Conservation (phyloP, 2,329 filamentous ascomycete species). For the Phaeoacremonium minimum region DNA sequence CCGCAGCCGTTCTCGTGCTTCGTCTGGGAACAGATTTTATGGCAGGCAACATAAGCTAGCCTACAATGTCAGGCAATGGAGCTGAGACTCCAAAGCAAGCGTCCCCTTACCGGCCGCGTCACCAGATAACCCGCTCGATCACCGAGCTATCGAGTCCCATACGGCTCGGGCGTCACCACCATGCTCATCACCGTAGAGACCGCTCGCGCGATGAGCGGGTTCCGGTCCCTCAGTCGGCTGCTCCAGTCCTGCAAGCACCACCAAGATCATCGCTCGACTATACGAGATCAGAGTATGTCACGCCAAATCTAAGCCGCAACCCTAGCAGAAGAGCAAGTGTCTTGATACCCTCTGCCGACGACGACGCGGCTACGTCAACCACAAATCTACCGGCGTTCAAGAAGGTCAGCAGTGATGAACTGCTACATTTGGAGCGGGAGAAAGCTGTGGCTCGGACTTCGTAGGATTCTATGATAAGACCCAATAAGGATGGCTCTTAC, state of each 20-base stretch:
- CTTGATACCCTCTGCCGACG: slow-evolving; percentile 21
- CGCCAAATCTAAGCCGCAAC: slow-evolving; percentile 36
- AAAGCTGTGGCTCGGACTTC: slow-evolving; percentile 30
- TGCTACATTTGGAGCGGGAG: slow-evolving; percentile 34
- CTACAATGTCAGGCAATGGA: background rate
- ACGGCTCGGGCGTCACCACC: slow-evolving; percentile 31
- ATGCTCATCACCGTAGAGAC: slow-evolving; percentile 25
- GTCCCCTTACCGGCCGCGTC: slow-evolving; percentile 34
- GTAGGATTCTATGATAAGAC: no score
- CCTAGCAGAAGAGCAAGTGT: slow-evolving; percentile 39
- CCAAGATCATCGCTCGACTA: slow-evolving; percentile 36
- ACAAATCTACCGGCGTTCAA: slow-evolving; percentile 14
- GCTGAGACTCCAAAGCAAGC: slow-evolving; percentile 11
- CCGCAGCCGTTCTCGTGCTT: no score
- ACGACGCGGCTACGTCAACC: slow-evolving; percentile 10
- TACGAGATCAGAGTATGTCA: slow-evolving; percentile 37
- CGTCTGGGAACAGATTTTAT: background rate
- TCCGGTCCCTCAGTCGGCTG: slow-evolving; percentile 9
- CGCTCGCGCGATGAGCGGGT: slow-evolving; percentile 23
- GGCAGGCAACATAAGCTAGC: slow-evolving; percentile 1
- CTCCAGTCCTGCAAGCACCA: slow-evolving; percentile 20
- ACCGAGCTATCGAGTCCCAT: slow-evolving; percentile 47
- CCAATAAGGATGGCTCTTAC: no score
- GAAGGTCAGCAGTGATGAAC: slow-evolving; percentile 29
- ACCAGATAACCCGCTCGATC: slow-evolving; percentile 53